These are phyloP conservation scores for Mucor racemosus DNA, from an alignment of 371 early-diverging fungal species.

Conservation along the genomic window DNA sequence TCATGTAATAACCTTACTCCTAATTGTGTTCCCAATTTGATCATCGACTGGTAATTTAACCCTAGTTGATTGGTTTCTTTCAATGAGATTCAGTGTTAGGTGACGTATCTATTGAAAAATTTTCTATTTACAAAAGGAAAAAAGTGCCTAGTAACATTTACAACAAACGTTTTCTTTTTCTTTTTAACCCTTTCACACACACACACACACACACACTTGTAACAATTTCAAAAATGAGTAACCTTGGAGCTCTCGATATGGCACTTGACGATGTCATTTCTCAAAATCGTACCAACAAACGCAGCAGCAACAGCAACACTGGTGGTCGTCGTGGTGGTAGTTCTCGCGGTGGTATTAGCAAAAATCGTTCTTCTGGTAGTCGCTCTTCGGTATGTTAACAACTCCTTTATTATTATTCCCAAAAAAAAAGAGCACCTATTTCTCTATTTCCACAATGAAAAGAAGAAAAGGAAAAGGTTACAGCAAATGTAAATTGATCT, in stretches of 20 bases:
- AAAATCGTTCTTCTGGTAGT: conserved; percentile 31
- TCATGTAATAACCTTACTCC: background rate
- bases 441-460: conserved; percentile 14
- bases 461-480: conserved; percentile 1
- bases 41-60: background rate
- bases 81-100: background rate
- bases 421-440: conserved; percentile 13
- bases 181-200: background rate
- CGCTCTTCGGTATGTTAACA: conserved; percentile 46
- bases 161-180: background rate
- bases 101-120: background rate
- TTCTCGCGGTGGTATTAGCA: conserved; percentile 28
- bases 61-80: conserved; percentile 4
- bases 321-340: conserved; percentile 21
- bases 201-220: background rate
- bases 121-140: conserved; percentile 4
- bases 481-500: background rate
- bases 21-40: background rate
- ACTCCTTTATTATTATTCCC: conserved; percentile 10
- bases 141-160: background rate
- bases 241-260: conserved; percentile 53
- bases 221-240: conserved; percentile 23
- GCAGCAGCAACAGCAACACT: conserved; percentile 23
- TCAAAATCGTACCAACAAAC: conserved; percentile 35
- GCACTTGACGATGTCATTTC: conserved; percentile 59